These are phyloP conservation scores for Sugiyamaella smithiae DNA, from an alignment of 805 yeast species.

Conservation along the genomic window DNA sequence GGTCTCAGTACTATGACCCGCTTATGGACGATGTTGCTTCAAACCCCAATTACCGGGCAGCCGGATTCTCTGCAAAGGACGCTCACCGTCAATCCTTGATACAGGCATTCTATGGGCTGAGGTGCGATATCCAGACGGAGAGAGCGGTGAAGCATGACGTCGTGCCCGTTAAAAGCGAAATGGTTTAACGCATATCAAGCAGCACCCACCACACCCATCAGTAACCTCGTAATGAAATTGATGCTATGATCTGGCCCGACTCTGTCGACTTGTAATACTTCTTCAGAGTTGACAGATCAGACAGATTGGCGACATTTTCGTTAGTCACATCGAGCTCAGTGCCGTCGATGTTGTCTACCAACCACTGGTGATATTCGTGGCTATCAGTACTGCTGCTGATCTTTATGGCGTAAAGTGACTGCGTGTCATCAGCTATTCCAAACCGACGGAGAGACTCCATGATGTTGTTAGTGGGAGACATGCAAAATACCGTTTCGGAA, in stretches of 20 bases:
- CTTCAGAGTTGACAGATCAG: conserved; percentile 4
- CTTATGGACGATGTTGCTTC: conserved; percentile 48
- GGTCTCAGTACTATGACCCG: conserved; percentile 59
- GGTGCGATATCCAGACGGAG: conserved; percentile 70
- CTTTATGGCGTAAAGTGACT: conserved; percentile 50
- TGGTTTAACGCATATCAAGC: background rate
- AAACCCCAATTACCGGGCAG: conserved; percentile 70
- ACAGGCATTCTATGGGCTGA: conserved; percentile 88
- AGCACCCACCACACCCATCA: background rate
- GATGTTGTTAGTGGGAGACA: conserved; percentile 55
- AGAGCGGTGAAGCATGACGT: conserved; percentile 1
- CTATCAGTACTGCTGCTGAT: conserved; percentile 27
- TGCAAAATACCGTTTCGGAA: conserved; percentile 66
- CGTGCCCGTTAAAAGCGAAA: background rate
- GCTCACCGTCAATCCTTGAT: conserved; percentile 76
- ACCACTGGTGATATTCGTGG: conserved; percentile 16
- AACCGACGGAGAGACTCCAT: conserved; percentile 68
- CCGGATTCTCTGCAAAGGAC: conserved; percentile 73
- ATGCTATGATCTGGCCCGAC: conserved; percentile 18
- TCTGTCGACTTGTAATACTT: conserved; percentile 19
- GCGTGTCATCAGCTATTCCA: conserved; percentile 57
- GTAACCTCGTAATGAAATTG: conserved; percentile 24
- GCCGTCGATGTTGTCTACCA: conserved; percentile 19
- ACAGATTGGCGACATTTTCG: conserved; percentile 13
- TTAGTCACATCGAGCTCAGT: conserved; percentile 10